These are phyloP conservation scores for Clitoria ternatea DNA, from an alignment of 306 rosid species.

Conservation along the genomic window DNA sequence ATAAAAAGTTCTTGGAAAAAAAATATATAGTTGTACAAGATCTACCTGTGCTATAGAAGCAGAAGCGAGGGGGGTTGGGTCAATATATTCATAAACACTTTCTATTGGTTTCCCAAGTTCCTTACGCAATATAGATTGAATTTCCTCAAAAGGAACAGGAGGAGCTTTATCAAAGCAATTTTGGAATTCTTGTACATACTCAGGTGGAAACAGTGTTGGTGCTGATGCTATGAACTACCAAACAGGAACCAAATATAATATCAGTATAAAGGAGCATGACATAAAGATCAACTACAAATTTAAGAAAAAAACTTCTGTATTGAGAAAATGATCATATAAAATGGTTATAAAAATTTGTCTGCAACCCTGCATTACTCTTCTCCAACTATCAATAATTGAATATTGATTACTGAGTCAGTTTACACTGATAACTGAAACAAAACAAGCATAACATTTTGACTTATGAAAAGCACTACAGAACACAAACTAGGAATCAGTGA, in stretches of 20 bases:
- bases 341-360: constrained; percentile 5
- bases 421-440: background rate
- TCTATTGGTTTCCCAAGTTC: constrained; percentile 85
- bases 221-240: constrained; percentile 89
- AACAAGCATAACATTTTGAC: background rate
- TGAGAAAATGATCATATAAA: background rate
- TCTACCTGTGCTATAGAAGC: constrained; percentile 94
- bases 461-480: background rate
- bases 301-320: background rate
- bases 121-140: constrained; percentile 62
- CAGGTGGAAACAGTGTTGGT: constrained; percentile 88
- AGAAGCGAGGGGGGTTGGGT: constrained; percentile 85
- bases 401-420: constrained; percentile 1
- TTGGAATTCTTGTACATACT: constrained; percentile 94
- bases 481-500: background rate
- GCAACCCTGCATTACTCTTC: background rate
- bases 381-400: background rate
- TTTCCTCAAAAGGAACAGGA: constrained; percentile 69
- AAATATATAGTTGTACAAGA: constrained; percentile 10
- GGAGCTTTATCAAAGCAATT: constrained; percentile 95
- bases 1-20: background rate
- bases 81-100: constrained; percentile 75
- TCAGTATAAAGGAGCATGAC: constrained; percentile 2
- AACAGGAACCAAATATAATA: constrained; percentile 31
- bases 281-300: constrained; percentile 13